Percentiles rank a stretch among this genome's conserved stretches.
Evolutionary conservation across 2,329 filamentous ascomycete species (phyloP).

Genomic region (Fusarium sp.): DNA sequence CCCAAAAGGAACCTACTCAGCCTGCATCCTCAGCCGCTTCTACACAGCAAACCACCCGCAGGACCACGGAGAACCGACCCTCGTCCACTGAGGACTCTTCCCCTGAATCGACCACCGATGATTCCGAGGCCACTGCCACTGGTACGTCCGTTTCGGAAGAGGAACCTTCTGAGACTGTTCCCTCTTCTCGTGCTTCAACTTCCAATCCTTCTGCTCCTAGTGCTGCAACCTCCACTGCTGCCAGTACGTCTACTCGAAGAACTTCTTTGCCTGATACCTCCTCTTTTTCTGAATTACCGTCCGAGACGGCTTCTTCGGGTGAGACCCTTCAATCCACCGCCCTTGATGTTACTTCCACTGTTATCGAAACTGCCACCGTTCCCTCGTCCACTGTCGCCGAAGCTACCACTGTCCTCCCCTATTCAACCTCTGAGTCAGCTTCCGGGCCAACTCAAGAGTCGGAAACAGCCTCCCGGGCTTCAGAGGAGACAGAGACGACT

Average conservation of each 20-base stretch:
- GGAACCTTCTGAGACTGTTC: constrained; percentile 36
- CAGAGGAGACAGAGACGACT: constrained; percentile 30
- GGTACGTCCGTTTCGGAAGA: constrained; percentile 43
- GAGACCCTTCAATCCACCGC: constrained; percentile 33
- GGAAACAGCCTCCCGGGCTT: constrained; percentile 22
- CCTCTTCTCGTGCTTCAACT: constrained; percentile 42
- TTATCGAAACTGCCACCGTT: constrained; percentile 15
- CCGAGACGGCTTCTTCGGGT: constrained; percentile 39
- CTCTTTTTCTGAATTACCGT: constrained; percentile 41
- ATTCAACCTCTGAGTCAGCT: constrained; percentile 16
- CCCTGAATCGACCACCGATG: constrained; percentile 29
- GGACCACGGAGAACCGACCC: constrained; percentile 16
- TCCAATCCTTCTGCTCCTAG: constrained; percentile 40
- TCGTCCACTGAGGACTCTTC: constrained; percentile 19
- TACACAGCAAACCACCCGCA: constrained; percentile 11
- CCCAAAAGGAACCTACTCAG: constrained; percentile 20
- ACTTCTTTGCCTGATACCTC: constrained; percentile 42
- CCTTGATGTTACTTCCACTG: constrained; percentile 26
- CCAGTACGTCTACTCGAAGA: constrained; percentile 45
- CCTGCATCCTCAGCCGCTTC: constrained; percentile 20
- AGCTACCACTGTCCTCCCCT: constrained; percentile 6
- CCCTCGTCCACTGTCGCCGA: constrained; percentile 10
- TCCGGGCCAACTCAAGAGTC: constrained; percentile 12
- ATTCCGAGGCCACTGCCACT: constrained; percentile 42
- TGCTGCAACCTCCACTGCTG: constrained; percentile 39